Evolutionary conservation across 208 protist species (phyloP).

Genomic region (Naegleria lovaniensis): DNA sequence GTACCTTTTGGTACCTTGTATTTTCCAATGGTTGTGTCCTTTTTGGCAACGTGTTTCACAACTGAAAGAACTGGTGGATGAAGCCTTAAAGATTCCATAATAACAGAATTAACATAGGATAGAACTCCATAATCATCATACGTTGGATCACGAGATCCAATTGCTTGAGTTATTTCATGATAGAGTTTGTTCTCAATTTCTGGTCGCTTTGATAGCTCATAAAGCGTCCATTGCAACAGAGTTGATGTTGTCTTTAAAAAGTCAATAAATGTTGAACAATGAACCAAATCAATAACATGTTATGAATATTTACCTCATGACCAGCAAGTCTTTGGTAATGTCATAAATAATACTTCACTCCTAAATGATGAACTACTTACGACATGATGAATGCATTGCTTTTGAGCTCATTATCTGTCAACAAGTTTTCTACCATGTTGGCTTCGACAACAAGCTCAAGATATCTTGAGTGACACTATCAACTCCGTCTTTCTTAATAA

Average conservation of each 20-base stretch:
- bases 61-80: background rate
- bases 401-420: background rate
- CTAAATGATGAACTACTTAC: background rate
- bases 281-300: no score
- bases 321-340: background rate
- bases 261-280: no score
- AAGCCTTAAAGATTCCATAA: background rate
- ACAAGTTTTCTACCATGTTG: background rate
- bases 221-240: background rate
- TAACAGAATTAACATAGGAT: background rate
- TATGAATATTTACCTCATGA: background rate
- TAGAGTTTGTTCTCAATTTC: background rate
- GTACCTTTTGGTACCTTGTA: constrained; percentile 1
- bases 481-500: background rate
- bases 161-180: background rate
- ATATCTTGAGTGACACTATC: background rate
- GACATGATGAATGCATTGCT: background rate
- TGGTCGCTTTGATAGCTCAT: background rate
- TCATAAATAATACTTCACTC: no score
- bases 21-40: background rate
- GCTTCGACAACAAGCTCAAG: background rate
- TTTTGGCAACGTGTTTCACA: background rate
- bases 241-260: background rate
- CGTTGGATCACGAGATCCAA: background rate
- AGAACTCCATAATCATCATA: background rate